Base-by-base conservation (phyloP, 768 basidiomycete species). In the Termitomyces bulborhizus region DNA sequence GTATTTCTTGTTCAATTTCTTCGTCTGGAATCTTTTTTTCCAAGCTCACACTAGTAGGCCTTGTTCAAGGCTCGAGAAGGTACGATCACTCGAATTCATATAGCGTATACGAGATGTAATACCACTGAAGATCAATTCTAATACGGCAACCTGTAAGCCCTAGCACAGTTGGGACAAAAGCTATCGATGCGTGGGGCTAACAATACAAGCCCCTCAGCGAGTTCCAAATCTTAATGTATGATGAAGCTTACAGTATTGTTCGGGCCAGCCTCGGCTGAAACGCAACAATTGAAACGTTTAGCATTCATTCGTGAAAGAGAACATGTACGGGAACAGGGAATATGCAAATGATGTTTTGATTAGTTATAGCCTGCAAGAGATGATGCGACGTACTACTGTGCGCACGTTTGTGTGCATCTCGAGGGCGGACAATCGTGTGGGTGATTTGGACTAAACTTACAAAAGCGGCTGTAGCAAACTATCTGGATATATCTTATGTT, bases 361-460 rank as follows among this genome's bases (percentile, higher is more conserved):
- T 15, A 36, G 24, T 21, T 13, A 36, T 26, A 34, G 11, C 16
- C n/a, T 21, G 2, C 45, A 36, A 13, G 34, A 36, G 4, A 36
- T 8, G 18, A 52, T 54, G 52, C 13, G 18, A 66, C 72, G 56
- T 63, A 82, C 81, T 77, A 80, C 63, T 81, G 80, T 63, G 51
- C 40, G 34, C 69, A 71, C 12, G 64, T 70, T 18, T 44, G 62
- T 21, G 55, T 74, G 70, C 82, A 84, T 2, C 36, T 29, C 0
- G 77, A 77, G 7, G 65, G 71, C 1, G 52, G 63, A 53, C 81
- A 83, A 37, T 61, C 66, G 1, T 56, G 54, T 0, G 79, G 77
- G 56, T 84, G 83, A 50, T 67, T 70, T 0, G 81, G 74, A 51
- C 81, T 82, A 62, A 84, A 83, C 29, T 54, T 61, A 68, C 84